Base-by-base conservation (phyloP, 2,329 filamentous ascomycete species). In the Colletotrichum tabaci region DNA sequence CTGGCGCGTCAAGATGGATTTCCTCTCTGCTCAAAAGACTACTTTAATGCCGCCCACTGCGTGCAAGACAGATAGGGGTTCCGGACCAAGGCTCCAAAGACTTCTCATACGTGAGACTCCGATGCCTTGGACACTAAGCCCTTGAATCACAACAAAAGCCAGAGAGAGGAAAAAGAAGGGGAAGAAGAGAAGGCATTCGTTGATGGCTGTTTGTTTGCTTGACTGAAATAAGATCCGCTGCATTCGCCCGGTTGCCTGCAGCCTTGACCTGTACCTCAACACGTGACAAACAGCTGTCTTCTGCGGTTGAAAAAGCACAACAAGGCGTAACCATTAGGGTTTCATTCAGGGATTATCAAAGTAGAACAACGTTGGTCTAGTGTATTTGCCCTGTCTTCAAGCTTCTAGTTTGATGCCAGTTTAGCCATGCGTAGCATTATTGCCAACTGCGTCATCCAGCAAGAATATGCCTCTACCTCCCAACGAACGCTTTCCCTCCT, bases 261-360 rank as follows among this genome's bases (percentile, higher is more conserved):
- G 67, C 61, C 57, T 65, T 60, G 62, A 58, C 66, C 61, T 66
- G 70, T 74, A 66, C 53, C 66, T 62, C 61, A 52, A 46, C 70
- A 74, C 72, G 72, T 74, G 72, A 74, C 72, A 74, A 74, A 74
- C 72, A 74, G 53, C 47, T 69, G 61, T 52, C 57, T 61, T 55
- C 56, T 26, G 62, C 18, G 38, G 56, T 72, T 69, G 30, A 56
- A 72, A 65, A 68, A 71, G 68, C 60, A 58, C 47, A 64, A 53
- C 57, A 42, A 52, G 44, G 38, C 30, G 18, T 70, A 38, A 18
- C 35, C 38, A 46, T 63, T 38, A 2, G n/a, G 15, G 30, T n/a
- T 9, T 40, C 38, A 23, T 35, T 44, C 21, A 12, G 30, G 53
- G n/a, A 50, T 18, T 13, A 44, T 23, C 30, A 16, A 40, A 7